Percentiles rank a stretch among this genome's conserved stretches.
These are phyloP conservation scores for Collybia nuda DNA, from an alignment of 768 basidiomycete species.

Conservation along the genomic window DNA sequence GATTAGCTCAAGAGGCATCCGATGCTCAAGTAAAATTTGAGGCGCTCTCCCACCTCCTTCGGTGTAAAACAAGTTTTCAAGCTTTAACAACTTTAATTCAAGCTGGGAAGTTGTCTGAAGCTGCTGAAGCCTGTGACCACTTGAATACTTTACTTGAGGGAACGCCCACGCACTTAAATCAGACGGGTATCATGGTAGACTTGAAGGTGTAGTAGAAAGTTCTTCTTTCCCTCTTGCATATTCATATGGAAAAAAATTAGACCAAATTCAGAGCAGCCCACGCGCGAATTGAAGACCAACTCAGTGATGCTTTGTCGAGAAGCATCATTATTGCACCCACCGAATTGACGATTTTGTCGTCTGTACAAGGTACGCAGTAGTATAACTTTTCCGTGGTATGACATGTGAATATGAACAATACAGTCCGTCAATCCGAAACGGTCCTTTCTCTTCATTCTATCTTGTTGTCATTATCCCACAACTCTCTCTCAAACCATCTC, in stretches of 20 bases:
- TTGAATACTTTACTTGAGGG: slow-evolving; percentile 44
- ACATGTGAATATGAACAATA: background rate
- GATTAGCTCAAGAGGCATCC: slow-evolving; percentile 59
- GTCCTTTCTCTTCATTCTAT: slow-evolving; percentile 52
- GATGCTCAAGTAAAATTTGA: slow-evolving; percentile 52
- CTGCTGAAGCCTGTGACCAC: slow-evolving; percentile 42
- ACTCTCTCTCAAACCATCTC: slow-evolving; percentile 56
- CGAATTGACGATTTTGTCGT: slow-evolving; percentile 48
- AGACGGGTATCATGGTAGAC: slow-evolving; percentile 52
- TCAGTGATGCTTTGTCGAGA: slow-evolving; percentile 66
- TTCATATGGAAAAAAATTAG: slow-evolving; percentile 32
- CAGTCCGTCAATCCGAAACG: slow-evolving; percentile 59
- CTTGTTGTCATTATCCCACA: slow-evolving; percentile 55
- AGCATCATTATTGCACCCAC: slow-evolving; percentile 52
- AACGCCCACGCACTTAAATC: slow-evolving; percentile 50
- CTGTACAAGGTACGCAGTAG: slow-evolving; percentile 40
- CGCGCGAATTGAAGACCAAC: slow-evolving; percentile 68
- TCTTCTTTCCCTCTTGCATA: slow-evolving; percentile 1
- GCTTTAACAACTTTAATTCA: slow-evolving; percentile 45
- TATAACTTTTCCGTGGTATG: background rate
- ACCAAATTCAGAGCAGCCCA: slow-evolving; percentile 50
- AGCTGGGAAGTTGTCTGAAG: slow-evolving; percentile 63
- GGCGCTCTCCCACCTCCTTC: slow-evolving; percentile 53
- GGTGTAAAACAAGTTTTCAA: slow-evolving; percentile 48
- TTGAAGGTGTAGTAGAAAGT: slow-evolving; percentile 51